Percentiles rank a stretch among this genome's conserved stretches.
These are phyloP conservation scores for Catharanthus roseus DNA, from an alignment of 257 asterid genomes.

Conservation along the genomic window DNA sequence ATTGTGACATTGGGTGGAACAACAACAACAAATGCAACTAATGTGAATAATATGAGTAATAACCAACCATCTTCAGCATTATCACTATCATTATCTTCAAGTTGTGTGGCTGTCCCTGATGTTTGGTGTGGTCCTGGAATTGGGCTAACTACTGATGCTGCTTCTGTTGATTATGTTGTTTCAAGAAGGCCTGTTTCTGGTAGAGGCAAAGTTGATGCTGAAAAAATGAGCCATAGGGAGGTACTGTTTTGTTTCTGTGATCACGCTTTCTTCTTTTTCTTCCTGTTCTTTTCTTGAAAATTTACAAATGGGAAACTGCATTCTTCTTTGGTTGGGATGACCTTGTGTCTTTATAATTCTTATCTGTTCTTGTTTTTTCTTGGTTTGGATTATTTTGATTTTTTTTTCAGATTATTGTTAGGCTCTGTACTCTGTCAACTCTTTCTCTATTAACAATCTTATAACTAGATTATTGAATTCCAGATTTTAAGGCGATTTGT, in stretches of 20 bases:
- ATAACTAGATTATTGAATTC: neutral
- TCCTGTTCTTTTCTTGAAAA: neutral
- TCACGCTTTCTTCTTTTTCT: neutral
- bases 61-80: conserved; percentile 12
- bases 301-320: neutral
- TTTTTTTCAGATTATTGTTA: neutral
- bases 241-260: conserved; percentile 25
- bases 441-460: neutral
- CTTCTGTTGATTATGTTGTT: conserved; percentile 75
- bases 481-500: neutral
- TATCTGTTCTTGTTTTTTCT: neutral
- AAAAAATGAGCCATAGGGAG: conserved; percentile 43
- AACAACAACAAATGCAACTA: neutral
- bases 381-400: neutral
- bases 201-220: conserved; percentile 53
- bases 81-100: conserved; percentile 21
- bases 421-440: neutral
- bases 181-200: conserved; percentile 48
- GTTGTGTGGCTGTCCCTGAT: conserved; percentile 54
- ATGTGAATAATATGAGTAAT: conserved; percentile 7
- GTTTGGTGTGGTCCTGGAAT: conserved; percentile 84
- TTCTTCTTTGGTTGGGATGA: neutral
- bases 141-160: conserved; percentile 59
- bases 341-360: neutral
- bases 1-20: conserved; percentile 9